Evolutionary conservation across 768 basidiomycete species (phyloP), one percentile per base, ranked within the genome.

Genomic region (Mycena latifolia): DNA sequence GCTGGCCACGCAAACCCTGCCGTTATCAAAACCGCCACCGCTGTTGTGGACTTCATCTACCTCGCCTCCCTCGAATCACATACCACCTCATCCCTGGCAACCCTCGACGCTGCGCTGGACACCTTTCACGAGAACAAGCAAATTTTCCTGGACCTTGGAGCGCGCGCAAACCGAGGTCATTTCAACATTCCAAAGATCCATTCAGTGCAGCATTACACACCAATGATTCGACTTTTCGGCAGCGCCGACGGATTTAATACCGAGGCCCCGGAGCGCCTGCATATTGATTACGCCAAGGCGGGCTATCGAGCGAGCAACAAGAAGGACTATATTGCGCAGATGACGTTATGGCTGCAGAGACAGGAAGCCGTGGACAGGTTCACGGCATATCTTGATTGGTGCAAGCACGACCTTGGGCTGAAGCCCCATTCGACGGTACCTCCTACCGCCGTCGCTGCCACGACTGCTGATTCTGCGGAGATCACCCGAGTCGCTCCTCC

Each of bases 151-250:
- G 59, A 70, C 2, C 43, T 55, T 5, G 65, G 15, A 17, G 37
- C 37, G 37, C 37, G 66, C 5, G n/a, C n/a, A n/a, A 27, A 63
- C 3, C 59, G 31, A 6, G 45, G 24, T 6, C 64, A 79, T 46
- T 79, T 81, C 61, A 74, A 78, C 35, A 74, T 80, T 28, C 76
- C 76, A 0, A 80, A 80, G 58, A 35, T 77, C 15, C 76, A 77
- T 59, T 63, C 65, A 0, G 45, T 77, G 22, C 8, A 59, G 14
- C 75, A 77, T 51, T 77, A 77, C 57, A 28, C 66, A 5, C 5
- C 20, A 5, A n/a, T 24, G 20, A 45, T 45, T 45, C 43, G 43
- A 8, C 22, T 24, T 14, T 24, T 20, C n/a, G 58, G 66, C 0
- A 10, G 48, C 5, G 77, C 27, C 5, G 47, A 27, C 76, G 74